Evolutionary conservation across 1,284 basidiomycete species (phyloP), one percentile per base, ranked within the genome.

Genomic region (Abortiporus biennis): DNA sequence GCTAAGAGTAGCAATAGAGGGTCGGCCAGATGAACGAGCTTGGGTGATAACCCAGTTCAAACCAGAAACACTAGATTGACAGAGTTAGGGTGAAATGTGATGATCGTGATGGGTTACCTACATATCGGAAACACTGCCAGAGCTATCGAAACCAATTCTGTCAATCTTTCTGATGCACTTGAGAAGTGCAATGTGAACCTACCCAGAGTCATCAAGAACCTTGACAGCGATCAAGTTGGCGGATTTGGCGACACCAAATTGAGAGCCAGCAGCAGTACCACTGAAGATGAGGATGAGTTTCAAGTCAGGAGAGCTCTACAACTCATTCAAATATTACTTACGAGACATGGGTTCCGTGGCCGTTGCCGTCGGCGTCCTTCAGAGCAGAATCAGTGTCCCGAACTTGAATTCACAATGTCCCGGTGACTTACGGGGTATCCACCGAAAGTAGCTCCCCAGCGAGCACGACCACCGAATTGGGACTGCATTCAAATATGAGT

Each of bases 221-320:
- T 87, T 86, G 67, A 87, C 83, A 38, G 84, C 83, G 47, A 84
- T 74, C 46, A 87, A 54, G 47, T 69, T 70, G 39, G 78, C 80
- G 50, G 66, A 66, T 67, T 85, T 87, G 46, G 83, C 83, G 29
- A 86, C 80, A 61, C 85, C 85, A 57, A 78, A 85, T 50, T 74
- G 54, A 47, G 60, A 59, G 13, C 77, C 78, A 20, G 69, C 84
- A 41, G 74, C 72, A 30, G 71, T 74, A 27, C 72, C 72, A 21
- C 52, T 54, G 67, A 64, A 53, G 68, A 71, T 59, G 76, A 72
- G 39, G 68, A 74, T 3, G 24, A 16, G 22, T 9, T 4, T 4
- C 20, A 19, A 8, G 20, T 19, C 19, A 9, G 25, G 12, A 16
- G 37, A n/a, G 42, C 42, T 48, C n/a, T n/a, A n/a, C n/a, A n/a